These are phyloP conservation scores for Tympanopsis confertula DNA, from an alignment of 2,329 filamentous ascomycete genomes.

Conservation along the genomic window DNA sequence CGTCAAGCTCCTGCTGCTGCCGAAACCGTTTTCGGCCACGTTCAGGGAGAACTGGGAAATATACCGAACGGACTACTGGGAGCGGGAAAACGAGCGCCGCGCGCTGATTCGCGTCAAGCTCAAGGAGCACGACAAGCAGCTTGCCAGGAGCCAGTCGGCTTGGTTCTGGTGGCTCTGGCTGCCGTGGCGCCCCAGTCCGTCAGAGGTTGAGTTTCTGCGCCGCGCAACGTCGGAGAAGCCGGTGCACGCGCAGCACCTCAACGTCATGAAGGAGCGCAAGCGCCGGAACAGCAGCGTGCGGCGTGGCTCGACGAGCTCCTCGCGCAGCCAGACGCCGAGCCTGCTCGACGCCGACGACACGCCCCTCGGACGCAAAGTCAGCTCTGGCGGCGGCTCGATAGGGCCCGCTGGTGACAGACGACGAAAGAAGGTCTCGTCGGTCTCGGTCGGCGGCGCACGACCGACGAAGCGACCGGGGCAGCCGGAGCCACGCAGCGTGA, in stretches of 20 bases:
- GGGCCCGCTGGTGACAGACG: constrained; percentile 36
- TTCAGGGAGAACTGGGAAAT: constrained; percentile 60
- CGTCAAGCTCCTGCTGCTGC: constrained; percentile 48
- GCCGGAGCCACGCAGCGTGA: constrained; percentile 38
- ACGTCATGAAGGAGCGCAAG: constrained; percentile 32
- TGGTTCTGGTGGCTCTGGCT: not conserved
- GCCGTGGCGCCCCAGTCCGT: not conserved
- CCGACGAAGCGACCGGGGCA: constrained; percentile 28
- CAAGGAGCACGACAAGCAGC: constrained; percentile 34
- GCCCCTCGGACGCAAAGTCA: constrained; percentile 10
- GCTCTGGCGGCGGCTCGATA: constrained; percentile 32
- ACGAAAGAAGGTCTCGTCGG: constrained; percentile 34
- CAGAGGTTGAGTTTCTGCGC: constrained; percentile 13
- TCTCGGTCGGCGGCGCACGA: constrained; percentile 9
- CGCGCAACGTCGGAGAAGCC: constrained; percentile 27
- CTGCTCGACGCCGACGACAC: constrained; percentile 30
- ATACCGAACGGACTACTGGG: constrained; percentile 55
- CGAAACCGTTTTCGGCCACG: constrained; percentile 54
- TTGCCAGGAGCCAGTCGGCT: constrained; percentile 44
- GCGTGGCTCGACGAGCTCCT: constrained; percentile 31
- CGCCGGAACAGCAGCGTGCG: constrained; percentile 39
- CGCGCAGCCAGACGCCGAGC: constrained; percentile 36
- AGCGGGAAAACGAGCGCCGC: constrained; percentile 52
- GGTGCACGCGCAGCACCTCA: constrained; percentile 25
- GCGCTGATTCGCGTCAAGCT: constrained; percentile 40